These are phyloP conservation scores for Neoarthrinium moseri DNA, from an alignment of 2,329 filamentous ascomycete genomes.

Conservation along the genomic window DNA sequence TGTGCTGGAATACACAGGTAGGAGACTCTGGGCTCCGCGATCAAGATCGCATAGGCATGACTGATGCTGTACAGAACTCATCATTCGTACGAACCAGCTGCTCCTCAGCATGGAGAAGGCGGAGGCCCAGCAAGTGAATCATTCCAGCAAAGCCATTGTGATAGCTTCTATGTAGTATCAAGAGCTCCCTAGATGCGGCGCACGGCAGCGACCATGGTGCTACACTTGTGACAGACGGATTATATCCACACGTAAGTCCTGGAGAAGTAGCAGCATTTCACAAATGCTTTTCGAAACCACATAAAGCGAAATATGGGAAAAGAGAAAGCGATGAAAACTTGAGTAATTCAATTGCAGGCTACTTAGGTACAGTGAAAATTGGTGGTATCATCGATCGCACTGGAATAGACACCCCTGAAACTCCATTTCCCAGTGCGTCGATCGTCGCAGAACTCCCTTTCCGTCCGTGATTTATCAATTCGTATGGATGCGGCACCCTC, in stretches of 20 bases:
- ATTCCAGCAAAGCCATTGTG: constrained; percentile 65
- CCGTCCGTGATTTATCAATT: too few species aligned
- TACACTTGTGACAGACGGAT: too few species aligned
- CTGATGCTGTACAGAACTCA: constrained; percentile 54
- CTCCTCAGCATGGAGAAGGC: constrained; percentile 66
- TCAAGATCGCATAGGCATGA: background rate
- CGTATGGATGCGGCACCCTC: too few species aligned
- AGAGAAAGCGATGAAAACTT: background rate
- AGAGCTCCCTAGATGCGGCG: too few species aligned
- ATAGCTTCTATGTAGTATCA: constrained; percentile 51
- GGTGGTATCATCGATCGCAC: constrained; percentile 5
- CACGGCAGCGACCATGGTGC: too few species aligned
- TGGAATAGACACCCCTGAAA: too few species aligned
- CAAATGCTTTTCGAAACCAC: background rate
- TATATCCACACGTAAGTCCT: too few species aligned
- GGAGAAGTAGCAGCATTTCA: too few species aligned
- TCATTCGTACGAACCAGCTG: constrained; percentile 63
- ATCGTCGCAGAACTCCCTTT: background rate
- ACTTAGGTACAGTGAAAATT: constrained; percentile 3
- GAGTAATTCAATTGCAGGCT: background rate
- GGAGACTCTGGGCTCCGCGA: constrained; percentile 18
- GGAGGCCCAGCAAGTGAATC: constrained; percentile 55
- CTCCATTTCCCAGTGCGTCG: too few species aligned
- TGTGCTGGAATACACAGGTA: constrained; percentile 71
- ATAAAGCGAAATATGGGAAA: too few species aligned